Evolutionary conservation across 257 asterid species (phyloP), one percentile per base, ranked within the genome.

Genomic region (Ligustrum vulgare): DNA sequence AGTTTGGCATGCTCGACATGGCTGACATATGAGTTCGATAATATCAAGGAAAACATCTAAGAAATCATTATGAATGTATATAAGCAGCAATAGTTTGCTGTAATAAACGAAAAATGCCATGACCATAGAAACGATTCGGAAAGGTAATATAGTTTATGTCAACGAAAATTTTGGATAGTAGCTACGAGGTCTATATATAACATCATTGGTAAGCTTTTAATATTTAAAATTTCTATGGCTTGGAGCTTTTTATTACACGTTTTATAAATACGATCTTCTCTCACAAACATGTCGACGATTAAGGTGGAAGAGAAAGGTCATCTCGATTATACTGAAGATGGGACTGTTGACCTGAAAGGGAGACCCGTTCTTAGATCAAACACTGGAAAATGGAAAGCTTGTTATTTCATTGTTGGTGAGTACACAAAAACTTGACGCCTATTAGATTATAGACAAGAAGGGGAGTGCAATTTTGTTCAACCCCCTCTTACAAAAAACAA

Each of bases 361-460:
- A 82, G 85, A 54, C 88, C 91, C 28, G 84, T 88, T 10, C 86
- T 89, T 2, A 71, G 96, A 83, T 85, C 91, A 35, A 80, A 74
- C 25, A 91, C 92, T 8, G 97, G 97, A 2, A 80, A 71, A 83
- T 91, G 97, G 97, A 88, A 78, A 71, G 97, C 92, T 79, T 91
- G 97, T 68, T 89, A 80, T 69, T 91, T 84, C 78, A 84, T 91
- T 58, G 93, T 88, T 69, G 97, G 97, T 89, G 82, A 82, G 75
- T 28, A 54, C 8, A 20, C 1, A 18, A 56, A 56, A 56, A 56
- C 10, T 1, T 12, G 31, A 56, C 23, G 10, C 49, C 0, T 6
- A 8, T n/a, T n/a, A n/a, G n/a, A n/a, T n/a, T n/a, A n/a, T n/a
- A n/a, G n/a, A n/a, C n/a, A n/a, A n/a, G n/a, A n/a, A n/a, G n/a